Base-by-base conservation (phyloP, 139 green algal species). In the Chlorella vulgaris region DNA sequence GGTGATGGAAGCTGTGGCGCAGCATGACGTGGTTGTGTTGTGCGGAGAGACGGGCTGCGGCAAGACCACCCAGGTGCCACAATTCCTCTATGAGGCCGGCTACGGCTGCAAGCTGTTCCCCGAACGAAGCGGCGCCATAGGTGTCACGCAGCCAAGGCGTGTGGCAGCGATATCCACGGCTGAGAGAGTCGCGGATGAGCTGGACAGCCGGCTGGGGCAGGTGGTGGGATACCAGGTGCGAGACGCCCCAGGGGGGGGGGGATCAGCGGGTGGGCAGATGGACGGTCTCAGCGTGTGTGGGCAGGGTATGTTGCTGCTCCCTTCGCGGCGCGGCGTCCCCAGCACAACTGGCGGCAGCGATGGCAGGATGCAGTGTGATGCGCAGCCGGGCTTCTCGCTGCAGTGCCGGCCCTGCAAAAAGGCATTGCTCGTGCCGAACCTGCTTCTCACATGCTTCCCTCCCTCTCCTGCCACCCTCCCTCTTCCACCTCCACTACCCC, bases 11-110 rank as follows among this genome's bases (percentile, higher is more conserved):
- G 89, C 88, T 5, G 80, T 98, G 18, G 36, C 67, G 4, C 68
- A 82, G 2, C 62, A 93, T 42, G 92, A 96, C 77, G 91, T 98
- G 7, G 70, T 98, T 28, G 86, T 96, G 47, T 82, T 98, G 63
- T 97, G 91, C 77, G 96, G 96, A 35, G 95, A 96, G 88, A 98
- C 95, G 3, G 96, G 96, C 6, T 97, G 91, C 78, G 95, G 95
- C 58, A 98, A 98, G 74, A 99, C 95, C 33, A 98, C 95, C 13
- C 95, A 98, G 91, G 90, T 98, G 26, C 95, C 95, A 4, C 96
- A 99, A 70, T 99, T 99, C 81, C 87, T 99, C 63, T 90, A 93
- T 62, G 95, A 99, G 84, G 94, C 94, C 8, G 95, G 96, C 0
- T 99, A 95, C 80, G 94, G 96, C 40, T 92, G 88, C 83, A 6